These are phyloP conservation scores for Styphnolobium japonicum DNA, from an alignment of 306 rosid species.

Conservation along the genomic window DNA sequence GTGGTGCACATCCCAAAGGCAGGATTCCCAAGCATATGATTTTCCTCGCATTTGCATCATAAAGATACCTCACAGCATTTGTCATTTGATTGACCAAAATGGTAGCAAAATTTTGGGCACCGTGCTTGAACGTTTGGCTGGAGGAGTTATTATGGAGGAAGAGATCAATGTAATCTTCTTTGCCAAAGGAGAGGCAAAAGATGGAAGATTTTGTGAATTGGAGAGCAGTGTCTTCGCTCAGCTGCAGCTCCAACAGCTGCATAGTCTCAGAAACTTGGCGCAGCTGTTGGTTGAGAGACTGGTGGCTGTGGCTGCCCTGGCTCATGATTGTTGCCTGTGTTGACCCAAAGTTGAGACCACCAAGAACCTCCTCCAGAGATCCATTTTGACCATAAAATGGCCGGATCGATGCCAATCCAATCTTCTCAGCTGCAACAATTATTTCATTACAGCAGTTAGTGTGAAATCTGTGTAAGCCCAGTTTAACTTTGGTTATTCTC, in stretches of 20 bases:
- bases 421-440: slow-evolving; percentile 58
- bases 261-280: slow-evolving; percentile 74
- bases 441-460: neutral
- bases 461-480: neutral
- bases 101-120: slow-evolving; percentile 39
- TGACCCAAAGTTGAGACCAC: slow-evolving; percentile 80
- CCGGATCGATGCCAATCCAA: slow-evolving; percentile 44
- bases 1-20: slow-evolving; percentile 81
- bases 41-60: slow-evolving; percentile 62
- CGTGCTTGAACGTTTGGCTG: slow-evolving; percentile 10
- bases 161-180: slow-evolving; percentile 67
- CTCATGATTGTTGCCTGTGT: slow-evolving; percentile 77
- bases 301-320: slow-evolving; percentile 58
- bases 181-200: slow-evolving; percentile 76
- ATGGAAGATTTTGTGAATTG: slow-evolving; percentile 62
- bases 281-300: slow-evolving; percentile 81
- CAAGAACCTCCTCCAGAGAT: slow-evolving; percentile 47
- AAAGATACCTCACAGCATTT: slow-evolving; percentile 59
- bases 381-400: slow-evolving; percentile 75
- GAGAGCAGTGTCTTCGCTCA: slow-evolving; percentile 36
- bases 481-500: neutral
- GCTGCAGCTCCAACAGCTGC: slow-evolving; percentile 64
- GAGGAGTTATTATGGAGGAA: slow-evolving; percentile 47
- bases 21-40: slow-evolving; percentile 67
- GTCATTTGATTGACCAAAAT: slow-evolving; percentile 65